These are phyloP conservation scores for Phialophora verrucosa DNA, from an alignment of 2,329 filamentous ascomycete species.

Conservation along the genomic window DNA sequence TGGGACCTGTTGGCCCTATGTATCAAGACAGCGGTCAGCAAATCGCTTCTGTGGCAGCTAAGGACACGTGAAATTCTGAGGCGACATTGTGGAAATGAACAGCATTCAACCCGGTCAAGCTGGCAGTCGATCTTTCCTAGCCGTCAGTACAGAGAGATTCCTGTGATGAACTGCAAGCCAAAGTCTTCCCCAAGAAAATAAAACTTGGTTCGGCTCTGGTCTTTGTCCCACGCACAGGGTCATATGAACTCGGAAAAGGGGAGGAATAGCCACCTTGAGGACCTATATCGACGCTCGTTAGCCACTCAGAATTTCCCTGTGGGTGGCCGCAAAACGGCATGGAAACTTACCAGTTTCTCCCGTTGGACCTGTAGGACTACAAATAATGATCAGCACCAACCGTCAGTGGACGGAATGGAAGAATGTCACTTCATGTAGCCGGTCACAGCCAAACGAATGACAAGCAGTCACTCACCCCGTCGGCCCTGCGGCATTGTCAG, in stretches of 20 bases:
- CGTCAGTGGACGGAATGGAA: background rate
- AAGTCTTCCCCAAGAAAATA: background rate
- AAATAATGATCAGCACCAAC: slow-evolving; percentile 2
- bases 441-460: background rate
- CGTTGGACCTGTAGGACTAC: slow-evolving; percentile 4
- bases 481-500: slow-evolving; percentile 4
- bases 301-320: background rate
- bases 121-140: background rate
- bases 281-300: background rate
- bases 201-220: background rate
- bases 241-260: background rate
- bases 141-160: background rate
- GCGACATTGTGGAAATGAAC: background rate
- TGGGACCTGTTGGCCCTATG: background rate
- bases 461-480: slow-evolving; percentile 1
- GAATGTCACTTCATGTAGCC: background rate
- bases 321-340: background rate
- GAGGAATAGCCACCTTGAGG: background rate
- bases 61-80: background rate
- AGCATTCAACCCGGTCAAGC: background rate
- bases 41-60: background rate
- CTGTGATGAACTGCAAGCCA: background rate
- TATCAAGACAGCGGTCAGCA: background rate
- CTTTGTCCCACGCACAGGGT: background rate
- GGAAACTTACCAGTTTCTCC: slow-evolving; percentile 6